Conservation (phyloP, 306 rosid species). For the Rosa multiflora region DNA sequence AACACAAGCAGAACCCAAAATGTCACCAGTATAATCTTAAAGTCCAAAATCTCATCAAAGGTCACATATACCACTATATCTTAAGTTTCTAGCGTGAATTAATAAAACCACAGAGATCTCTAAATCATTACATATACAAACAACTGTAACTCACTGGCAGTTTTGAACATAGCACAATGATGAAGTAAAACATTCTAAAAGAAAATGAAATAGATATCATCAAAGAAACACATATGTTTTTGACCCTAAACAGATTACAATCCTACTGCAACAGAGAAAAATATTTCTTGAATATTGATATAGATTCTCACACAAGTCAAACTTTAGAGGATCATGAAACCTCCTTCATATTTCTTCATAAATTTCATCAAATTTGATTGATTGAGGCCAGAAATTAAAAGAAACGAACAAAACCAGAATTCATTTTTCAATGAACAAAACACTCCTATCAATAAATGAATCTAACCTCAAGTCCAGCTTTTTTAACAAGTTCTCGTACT, state of each 20-base stretch:
- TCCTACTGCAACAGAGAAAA: not conserved
- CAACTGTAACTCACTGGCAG: not conserved
- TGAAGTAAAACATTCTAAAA: not conserved
- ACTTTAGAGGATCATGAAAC: not conserved
- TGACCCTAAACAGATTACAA: not conserved
- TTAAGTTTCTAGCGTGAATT: not conserved
- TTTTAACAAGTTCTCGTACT: slow-evolving; percentile 90
- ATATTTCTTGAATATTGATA: not conserved
- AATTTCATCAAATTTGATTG: not conserved
- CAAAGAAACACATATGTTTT: not conserved
- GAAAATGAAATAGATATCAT: not conserved
- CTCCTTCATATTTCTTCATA: not conserved
- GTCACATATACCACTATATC: not conserved
- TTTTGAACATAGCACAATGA: not conserved
- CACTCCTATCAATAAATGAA: slow-evolving; percentile 22
- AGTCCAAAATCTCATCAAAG: not conserved
- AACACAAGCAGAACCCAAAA: slow-evolving; percentile 25
- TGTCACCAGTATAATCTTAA: not conserved
- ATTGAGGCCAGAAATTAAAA: not conserved
- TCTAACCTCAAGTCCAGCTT: slow-evolving; percentile 86
- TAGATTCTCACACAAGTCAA: not conserved
- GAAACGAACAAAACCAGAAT: not conserved
- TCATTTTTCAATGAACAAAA: not conserved
- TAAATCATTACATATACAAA: not conserved
- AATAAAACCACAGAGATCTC: not conserved